Evolutionary conservation across 1,284 basidiomycete species (phyloP), one percentile per base, ranked within the genome.

Genomic region (Pholiota adiposa): DNA sequence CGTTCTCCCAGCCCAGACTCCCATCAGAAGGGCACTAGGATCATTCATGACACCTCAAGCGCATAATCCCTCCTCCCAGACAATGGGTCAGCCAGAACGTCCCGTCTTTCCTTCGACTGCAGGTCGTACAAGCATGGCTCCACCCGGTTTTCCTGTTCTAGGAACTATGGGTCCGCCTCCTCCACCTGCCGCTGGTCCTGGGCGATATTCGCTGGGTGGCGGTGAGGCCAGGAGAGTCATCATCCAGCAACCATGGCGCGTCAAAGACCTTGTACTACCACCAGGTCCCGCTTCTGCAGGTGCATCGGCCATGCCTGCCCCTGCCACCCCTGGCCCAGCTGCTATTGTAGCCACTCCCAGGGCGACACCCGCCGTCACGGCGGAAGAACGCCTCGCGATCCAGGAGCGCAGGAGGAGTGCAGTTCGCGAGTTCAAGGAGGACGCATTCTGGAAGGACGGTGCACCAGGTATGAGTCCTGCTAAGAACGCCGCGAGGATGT

Each of bases 331-430:
- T 25, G 31, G n/a, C n/a, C n/a, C 23, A 8, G 9, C 11, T 6
- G 19, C 33, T n/a, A 3, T 27, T 31, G 25, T 40, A 12, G 31
- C 58, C 11, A n/a, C 61, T 34, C 27, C 60, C 64, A 58, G 63
- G 33, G 52, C 43, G 14, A 63, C 63, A 40, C 56, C 48, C 2
- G 71, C 69, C 16, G 59, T 84, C 3, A 78, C 72, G 14, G 83
- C 81, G 21, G 84, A 81, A 61, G 86, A 88, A 65, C 75, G 79
- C 19, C 79, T 79, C 73, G 85, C 84, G 0, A 88, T 88, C 51
- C 78, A 82, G 60, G 85, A 86, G 56, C 79, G 86, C 5, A 72
- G 86, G 31, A 77, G 81, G 6, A 87, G 85, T 48, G 85, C 86
- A 0, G 69, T 87, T 21, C 75, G 71, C 2, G 79, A 80, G 29